Conservation (phyloP, 169 alveolate genomes). For the Babesia divergens region DNA sequence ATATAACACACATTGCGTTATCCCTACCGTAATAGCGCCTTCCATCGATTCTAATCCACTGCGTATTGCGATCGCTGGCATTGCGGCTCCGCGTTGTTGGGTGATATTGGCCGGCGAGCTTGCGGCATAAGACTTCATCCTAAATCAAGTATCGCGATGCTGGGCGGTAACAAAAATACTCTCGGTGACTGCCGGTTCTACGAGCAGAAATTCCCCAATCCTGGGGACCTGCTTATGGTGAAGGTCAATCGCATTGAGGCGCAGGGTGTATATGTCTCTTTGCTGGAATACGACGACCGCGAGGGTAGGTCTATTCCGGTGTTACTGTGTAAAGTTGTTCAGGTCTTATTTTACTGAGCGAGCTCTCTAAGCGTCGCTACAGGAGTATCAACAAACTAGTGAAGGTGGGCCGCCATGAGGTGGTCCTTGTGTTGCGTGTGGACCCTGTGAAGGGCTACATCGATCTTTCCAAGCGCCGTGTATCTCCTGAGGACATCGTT, state of each 20-base stretch:
- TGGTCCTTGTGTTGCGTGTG: slow-evolving; percentile 92
- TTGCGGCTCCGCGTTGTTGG: slow-evolving; percentile 28
- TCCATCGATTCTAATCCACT: too few relatives aligned
- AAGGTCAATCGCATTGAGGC: slow-evolving; percentile 91
- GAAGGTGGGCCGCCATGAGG: slow-evolving; percentile 89
- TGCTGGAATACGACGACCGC: slow-evolving; percentile 94
- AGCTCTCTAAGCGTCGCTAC: slow-evolving; percentile 92
- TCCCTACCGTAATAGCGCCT: too few relatives aligned
- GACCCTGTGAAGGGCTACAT: slow-evolving; percentile 95
- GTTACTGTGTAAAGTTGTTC: not conserved
- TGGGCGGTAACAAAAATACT: slow-evolving; percentile 9
- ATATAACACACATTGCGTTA: too few relatives aligned
- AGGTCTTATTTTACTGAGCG: slow-evolving; percentile 91
- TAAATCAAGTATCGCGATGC: not conserved
- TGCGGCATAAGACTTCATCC: not conserved
- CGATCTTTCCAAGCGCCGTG: slow-evolving; percentile 93
- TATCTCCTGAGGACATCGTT: slow-evolving; percentile 91
- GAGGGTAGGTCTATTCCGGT: slow-evolving; percentile 80
- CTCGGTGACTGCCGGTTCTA: slow-evolving; percentile 90
- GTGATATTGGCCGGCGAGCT: not conserved
- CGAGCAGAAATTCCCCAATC: slow-evolving; percentile 89
- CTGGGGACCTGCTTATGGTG: slow-evolving; percentile 90
- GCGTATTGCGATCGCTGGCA: too few relatives aligned
- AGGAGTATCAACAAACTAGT: slow-evolving; percentile 83
- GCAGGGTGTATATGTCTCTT: slow-evolving; percentile 95